These are phyloP conservation scores for Gossypium sturtianum DNA, from an alignment of 345 rosid genomes.

Conservation along the genomic window DNA sequence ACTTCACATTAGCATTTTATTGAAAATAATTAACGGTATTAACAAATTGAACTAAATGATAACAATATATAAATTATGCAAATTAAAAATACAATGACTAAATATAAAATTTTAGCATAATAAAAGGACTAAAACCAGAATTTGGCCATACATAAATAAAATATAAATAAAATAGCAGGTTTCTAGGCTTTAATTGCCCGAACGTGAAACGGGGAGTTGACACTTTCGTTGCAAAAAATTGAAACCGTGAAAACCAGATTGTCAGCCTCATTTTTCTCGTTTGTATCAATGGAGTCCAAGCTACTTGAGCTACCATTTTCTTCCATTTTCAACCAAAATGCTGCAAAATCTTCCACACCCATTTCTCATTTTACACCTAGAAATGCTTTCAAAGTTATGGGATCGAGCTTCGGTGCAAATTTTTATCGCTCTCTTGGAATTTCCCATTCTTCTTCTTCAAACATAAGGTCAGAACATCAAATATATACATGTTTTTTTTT, in stretches of 20 bases:
- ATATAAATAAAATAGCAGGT: too few relatives aligned
- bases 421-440: neutral
- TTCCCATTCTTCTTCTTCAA: neutral
- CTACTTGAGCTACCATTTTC: neutral
- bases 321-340: neutral
- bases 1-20: too few relatives aligned
- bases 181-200: too few relatives aligned
- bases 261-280: neutral
- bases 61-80: too few relatives aligned
- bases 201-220: neutral
- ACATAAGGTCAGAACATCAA: neutral
- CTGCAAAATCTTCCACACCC: neutral
- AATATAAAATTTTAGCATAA: too few relatives aligned
- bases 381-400: neutral
- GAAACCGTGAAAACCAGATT: neutral
- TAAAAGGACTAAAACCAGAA: too few relatives aligned
- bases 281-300: constrained; percentile 2
- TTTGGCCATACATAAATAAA: too few relatives aligned
- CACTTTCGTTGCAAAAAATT: neutral
- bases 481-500: neutral
- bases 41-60: too few relatives aligned
- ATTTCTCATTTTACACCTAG: neutral
- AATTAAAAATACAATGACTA: too few relatives aligned
- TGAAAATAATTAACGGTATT: too few relatives aligned
- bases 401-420: neutral